These are phyloP conservation scores for Dactylellina parvicollis DNA, from an alignment of 2,329 filamentous ascomycete species.

Conservation along the genomic window DNA sequence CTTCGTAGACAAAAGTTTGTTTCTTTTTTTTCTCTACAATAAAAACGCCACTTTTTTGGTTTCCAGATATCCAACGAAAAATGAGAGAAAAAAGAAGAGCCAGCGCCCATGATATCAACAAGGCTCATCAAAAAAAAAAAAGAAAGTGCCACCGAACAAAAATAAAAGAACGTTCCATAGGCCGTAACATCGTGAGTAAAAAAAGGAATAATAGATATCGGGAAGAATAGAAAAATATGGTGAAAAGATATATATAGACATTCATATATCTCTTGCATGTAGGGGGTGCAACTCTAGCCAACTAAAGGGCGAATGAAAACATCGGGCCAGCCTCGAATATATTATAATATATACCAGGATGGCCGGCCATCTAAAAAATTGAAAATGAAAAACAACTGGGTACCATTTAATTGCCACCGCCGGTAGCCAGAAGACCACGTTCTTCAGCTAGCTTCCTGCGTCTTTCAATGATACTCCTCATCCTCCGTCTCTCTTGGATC, in stretches of 20 bases:
- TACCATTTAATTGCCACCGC: conserved; percentile 30
- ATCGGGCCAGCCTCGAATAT: background rate
- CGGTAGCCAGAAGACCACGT: conserved; percentile 20
- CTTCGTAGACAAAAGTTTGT: background rate
- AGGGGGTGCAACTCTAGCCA: background rate
- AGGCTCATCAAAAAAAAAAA: background rate
- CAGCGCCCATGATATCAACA: background rate
- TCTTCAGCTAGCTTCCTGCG: conserved; percentile 33
- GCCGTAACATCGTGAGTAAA: background rate
- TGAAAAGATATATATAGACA: too few species aligned
- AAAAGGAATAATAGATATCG: background rate
- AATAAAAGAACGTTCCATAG: background rate
- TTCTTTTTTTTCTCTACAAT: background rate
- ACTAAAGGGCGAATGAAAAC: background rate
- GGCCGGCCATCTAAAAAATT: conserved; percentile 6
- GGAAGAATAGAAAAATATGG: background rate
- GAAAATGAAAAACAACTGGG: background rate
- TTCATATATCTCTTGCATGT: background rate
- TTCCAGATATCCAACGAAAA: background rate
- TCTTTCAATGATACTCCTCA: conserved; percentile 43
- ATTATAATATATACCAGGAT: background rate
- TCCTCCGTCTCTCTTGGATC: conserved; percentile 45
- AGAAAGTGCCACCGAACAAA: background rate
- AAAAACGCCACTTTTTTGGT: background rate
- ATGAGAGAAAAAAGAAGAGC: background rate